Conservation (phyloP, 2,329 filamentous ascomycete species). For the Sclerotinia minor region DNA sequence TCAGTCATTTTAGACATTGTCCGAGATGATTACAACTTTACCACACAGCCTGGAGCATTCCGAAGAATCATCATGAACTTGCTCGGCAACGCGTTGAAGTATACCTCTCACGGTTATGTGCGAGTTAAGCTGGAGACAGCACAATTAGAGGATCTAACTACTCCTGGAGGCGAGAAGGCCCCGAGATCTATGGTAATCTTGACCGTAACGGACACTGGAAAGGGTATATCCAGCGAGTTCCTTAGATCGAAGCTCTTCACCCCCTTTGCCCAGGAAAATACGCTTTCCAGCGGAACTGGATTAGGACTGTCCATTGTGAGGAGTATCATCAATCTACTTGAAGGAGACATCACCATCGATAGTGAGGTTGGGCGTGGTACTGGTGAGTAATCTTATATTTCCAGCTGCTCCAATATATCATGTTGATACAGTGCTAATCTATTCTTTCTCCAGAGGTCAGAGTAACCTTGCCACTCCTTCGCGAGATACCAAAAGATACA, state of each 20-base stretch:
- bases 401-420: not conserved
- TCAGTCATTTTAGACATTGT: constrained; percentile 40
- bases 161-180: constrained; percentile 29
- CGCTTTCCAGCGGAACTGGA: constrained; percentile 60
- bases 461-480: constrained; percentile 39
- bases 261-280: constrained; percentile 64
- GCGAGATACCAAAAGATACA: constrained; percentile 35
- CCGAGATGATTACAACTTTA: constrained; percentile 43
- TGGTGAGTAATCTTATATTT: constrained; percentile 43
- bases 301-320: constrained; percentile 66
- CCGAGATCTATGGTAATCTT: constrained; percentile 51
- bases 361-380: constrained; percentile 57
- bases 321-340: constrained; percentile 59
- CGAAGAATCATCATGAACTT: constrained; percentile 60
- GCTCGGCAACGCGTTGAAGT: constrained; percentile 64
- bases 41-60: constrained; percentile 56
- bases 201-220: constrained; percentile 72
- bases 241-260: constrained; percentile 60
- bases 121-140: constrained; percentile 42
- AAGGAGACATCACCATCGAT: constrained; percentile 60
- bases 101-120: constrained; percentile 56
- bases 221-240: constrained; percentile 66
- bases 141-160: constrained; percentile 37
- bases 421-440: constrained; percentile 26
- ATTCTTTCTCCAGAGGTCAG: constrained; percentile 34